phyloP scores from a whole-genome alignment of 1,139 yeast genomes.

The Magnusiomyces suaveolens region DNA sequence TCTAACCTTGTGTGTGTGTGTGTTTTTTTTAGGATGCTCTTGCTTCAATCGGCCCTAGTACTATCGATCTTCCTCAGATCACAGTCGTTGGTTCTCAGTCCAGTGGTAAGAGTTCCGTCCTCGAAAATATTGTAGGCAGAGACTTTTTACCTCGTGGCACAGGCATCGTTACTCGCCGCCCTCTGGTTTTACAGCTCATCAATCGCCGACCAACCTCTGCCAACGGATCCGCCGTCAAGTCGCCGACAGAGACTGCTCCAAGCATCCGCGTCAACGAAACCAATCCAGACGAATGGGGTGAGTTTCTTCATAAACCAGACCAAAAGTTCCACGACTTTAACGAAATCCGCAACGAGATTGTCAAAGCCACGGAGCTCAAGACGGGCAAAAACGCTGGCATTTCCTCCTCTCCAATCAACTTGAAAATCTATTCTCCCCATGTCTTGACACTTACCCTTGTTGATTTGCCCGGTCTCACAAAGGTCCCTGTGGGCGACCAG shows the following conservation, averaged over 20 bases:
- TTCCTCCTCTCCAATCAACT: constrained; percentile 83
- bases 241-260: constrained; percentile 22
- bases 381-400: constrained; percentile 92
- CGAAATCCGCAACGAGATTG: constrained; percentile 84
- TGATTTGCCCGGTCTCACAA: constrained; percentile 95
- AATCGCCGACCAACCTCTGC: constrained; percentile 55
- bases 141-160: constrained; percentile 94
- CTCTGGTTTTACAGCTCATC: constrained; percentile 71
- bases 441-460: constrained; percentile 91
- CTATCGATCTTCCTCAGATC: constrained; percentile 80
- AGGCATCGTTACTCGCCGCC: constrained; percentile 91
- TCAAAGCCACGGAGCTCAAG: constrained; percentile 84
- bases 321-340: constrained; percentile 83
- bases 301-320: constrained; percentile 84
- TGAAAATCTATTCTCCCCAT: constrained; percentile 91
- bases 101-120: constrained; percentile 85
- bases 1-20: too few species aligned
- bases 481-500: constrained; percentile 98
- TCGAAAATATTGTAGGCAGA: constrained; percentile 89
- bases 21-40: constrained; percentile 58
- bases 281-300: constrained; percentile 73
- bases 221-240: constrained; percentile 41
- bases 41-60: constrained; percentile 73
- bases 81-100: constrained; percentile 96
- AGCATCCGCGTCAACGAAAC: constrained; percentile 6